Base-by-base conservation (phyloP, 2,329 filamentous ascomycete species). In the Fusarium tuaranense region DNA sequence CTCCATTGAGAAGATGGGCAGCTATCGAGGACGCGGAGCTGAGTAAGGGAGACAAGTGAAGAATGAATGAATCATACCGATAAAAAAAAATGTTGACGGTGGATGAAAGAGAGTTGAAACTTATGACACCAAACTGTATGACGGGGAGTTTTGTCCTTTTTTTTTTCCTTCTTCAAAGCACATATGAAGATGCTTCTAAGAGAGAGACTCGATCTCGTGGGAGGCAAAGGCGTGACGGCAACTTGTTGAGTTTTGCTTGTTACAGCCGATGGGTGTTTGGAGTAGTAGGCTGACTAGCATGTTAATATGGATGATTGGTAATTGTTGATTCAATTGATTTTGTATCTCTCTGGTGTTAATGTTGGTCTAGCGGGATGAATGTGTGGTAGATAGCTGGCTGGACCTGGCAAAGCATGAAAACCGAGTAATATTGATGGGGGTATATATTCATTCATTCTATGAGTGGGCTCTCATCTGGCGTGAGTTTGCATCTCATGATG, bases 1-100 rank as follows among this genome's bases (percentile, higher is more conserved):
- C 77, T 95, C 93, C 20, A 97, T 97, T 81, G 94, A 97, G 86
- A 91, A 92, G 83, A 97, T 97, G 95, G 94, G 94, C 12, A 92
- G 87, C 77, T 87, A 90, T 75, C 82, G 88, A 16, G 84, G 86
- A 10, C 84, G 87, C 48, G 84, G 71, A 32, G 75, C 69, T 20
- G 80, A 81, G 65, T 81, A 72, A 70, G 38, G 25, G 58, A 41
- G 62, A 61, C 27, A 16, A 41, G 38, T 14, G 58, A 30, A 59
- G 51, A 36, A 48, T 39, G 63, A 65, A 65, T 41, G 63, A 71
- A 65, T 59, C 65, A 63, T 58, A 32, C 6, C 27, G 2, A n/a
- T n/a, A 1, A 65, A 73, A 63, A 65, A 73, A 63, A 55, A 55
- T 20, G 53, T 55, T 46, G 58, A 67, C 16, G 63, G 68, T 66